These are phyloP conservation scores for Candida insectalens DNA, from an alignment of 805 yeast genomes.

Conservation along the genomic window DNA sequence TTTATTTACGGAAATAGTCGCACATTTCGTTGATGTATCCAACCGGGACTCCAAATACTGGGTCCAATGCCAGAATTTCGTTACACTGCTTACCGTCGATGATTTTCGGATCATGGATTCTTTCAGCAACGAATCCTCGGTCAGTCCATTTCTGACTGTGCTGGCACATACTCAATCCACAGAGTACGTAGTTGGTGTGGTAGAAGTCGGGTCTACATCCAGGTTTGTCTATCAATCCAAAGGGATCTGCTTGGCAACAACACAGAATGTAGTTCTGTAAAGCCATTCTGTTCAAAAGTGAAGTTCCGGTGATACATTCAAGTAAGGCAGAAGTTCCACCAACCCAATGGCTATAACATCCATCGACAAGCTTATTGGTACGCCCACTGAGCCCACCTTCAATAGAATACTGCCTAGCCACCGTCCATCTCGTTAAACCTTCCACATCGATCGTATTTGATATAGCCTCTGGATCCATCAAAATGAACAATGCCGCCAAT, in stretches of 20 bases:
- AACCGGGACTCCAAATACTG: slow-evolving; percentile 49
- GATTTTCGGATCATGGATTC: slow-evolving; percentile 9
- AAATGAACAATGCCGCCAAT: slow-evolving; percentile 46
- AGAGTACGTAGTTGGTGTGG: slow-evolving; percentile 78
- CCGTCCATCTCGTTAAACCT: slow-evolving; percentile 54
- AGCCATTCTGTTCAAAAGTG: slow-evolving; percentile 41
- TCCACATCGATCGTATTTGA: slow-evolving; percentile 33
- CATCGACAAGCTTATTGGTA: slow-evolving; percentile 88
- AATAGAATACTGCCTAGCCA: slow-evolving; percentile 52
- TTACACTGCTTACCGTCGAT: slow-evolving; percentile 13
- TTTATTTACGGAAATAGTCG: slow-evolving; percentile 6
- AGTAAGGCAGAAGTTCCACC: slow-evolving; percentile 67
- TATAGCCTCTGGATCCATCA: slow-evolving; percentile 28
- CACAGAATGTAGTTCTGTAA: slow-evolving; percentile 57
- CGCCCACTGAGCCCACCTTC: slow-evolving; percentile 91
- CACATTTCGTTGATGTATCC: slow-evolving; percentile 18
- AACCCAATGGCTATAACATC: slow-evolving; percentile 94
- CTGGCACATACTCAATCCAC: slow-evolving; percentile 63
- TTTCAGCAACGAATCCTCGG: slow-evolving; percentile 19
- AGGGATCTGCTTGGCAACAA: slow-evolving; percentile 57
- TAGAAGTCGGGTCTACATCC: slow-evolving; percentile 73
- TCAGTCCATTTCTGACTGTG: slow-evolving; percentile 27
- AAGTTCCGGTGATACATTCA: slow-evolving; percentile 36
- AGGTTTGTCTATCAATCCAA: slow-evolving; percentile 84
- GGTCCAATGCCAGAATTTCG: slow-evolving; percentile 32